Conservation (phyloP, 371 early-diverging fungal genomes). For the Syncephalastrum racemosum region DNA sequence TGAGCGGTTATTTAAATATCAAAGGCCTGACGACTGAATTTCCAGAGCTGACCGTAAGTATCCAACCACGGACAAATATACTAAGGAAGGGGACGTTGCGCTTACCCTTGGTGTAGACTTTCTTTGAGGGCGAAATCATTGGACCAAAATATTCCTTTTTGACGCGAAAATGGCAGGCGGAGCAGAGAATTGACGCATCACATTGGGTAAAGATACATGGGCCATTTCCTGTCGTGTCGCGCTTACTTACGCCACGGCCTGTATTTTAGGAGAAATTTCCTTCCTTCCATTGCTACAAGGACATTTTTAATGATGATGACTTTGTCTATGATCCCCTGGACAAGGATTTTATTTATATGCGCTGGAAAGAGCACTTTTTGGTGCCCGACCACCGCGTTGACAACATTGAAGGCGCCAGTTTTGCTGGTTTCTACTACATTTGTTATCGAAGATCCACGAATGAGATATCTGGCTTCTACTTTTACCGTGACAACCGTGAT, state of each 20-base stretch:
- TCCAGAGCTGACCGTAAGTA: conserved; percentile 60
- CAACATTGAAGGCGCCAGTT: conserved; percentile 87
- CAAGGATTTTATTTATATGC: conserved; percentile 86
- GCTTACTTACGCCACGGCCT: neutral
- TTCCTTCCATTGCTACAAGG: conserved; percentile 57
- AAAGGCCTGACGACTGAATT: conserved; percentile 78
- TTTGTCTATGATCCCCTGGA: conserved; percentile 68
- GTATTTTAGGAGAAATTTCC: conserved; percentile 47
- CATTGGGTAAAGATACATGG: conserved; percentile 73
- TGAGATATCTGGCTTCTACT: conserved; percentile 83
- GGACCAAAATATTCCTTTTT: conserved; percentile 76
- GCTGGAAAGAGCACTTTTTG: conserved; percentile 96
- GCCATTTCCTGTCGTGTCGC: neutral
- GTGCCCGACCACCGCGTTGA: conserved; percentile 91
- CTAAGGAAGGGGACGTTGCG: neutral
- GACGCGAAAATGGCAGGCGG: conserved; percentile 85
- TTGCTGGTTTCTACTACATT: conserved; percentile 96
- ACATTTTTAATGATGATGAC: conserved; percentile 65
- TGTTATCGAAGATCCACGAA: conserved; percentile 77
- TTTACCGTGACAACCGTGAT: conserved; percentile 72
- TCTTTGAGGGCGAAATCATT: conserved; percentile 78
- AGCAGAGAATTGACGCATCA: conserved; percentile 66
- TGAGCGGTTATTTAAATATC: conserved; percentile 83
- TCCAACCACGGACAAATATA: neutral
- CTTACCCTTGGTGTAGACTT: conserved; percentile 40